A percentile compares a stretch with the other conserved stretches of the same genome.
Conservation (phyloP, 2,329 filamentous ascomycete species). For the Fusarium miscanthi region DNA sequence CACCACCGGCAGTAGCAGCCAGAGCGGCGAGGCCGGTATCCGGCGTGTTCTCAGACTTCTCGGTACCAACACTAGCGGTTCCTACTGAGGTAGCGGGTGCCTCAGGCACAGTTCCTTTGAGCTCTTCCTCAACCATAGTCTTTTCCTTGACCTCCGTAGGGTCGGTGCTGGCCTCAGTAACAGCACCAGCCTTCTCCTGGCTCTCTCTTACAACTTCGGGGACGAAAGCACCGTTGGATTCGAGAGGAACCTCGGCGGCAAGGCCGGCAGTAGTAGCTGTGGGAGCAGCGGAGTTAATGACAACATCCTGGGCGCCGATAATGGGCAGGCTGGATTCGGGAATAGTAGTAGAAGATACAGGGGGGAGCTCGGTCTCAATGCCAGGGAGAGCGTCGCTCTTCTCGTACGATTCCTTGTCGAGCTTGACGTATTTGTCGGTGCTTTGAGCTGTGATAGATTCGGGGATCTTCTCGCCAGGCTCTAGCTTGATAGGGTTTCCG, state of each 20-base stretch:
- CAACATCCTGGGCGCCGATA: constrained; percentile 53
- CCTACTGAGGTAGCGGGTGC: constrained; percentile 68
- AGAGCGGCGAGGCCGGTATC: constrained; percentile 55
- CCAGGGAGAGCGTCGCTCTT: constrained; percentile 75
- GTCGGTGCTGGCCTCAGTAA: constrained; percentile 75
- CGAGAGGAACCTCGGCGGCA: constrained; percentile 75
- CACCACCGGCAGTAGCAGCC: constrained; percentile 50
- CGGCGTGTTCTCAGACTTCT: constrained; percentile 61
- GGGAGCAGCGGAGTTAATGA: constrained; percentile 65
- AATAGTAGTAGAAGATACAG: constrained; percentile 72
- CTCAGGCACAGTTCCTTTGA: constrained; percentile 73
- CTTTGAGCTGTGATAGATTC: constrained; percentile 75
- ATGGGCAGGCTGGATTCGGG: constrained; percentile 87
- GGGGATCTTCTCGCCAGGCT: constrained; percentile 84
- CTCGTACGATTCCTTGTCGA: constrained; percentile 89
- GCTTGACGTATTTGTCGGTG: constrained; percentile 75
- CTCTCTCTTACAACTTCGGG: constrained; percentile 74
- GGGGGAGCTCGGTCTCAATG: constrained; percentile 62
- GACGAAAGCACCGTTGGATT: constrained; percentile 56
- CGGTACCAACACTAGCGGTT: constrained; percentile 62
- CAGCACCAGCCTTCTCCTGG: constrained; percentile 71
- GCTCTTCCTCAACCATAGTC: constrained; percentile 75
- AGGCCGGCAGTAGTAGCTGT: constrained; percentile 75
- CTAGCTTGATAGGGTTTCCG: constrained; percentile 83
- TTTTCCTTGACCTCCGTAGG: constrained; percentile 76